A percentile compares a stretch with the other conserved stretches of the same genome.
These are phyloP conservation scores for Aegle marmelos DNA, from an alignment of 345 rosid genomes.

Conservation along the genomic window DNA sequence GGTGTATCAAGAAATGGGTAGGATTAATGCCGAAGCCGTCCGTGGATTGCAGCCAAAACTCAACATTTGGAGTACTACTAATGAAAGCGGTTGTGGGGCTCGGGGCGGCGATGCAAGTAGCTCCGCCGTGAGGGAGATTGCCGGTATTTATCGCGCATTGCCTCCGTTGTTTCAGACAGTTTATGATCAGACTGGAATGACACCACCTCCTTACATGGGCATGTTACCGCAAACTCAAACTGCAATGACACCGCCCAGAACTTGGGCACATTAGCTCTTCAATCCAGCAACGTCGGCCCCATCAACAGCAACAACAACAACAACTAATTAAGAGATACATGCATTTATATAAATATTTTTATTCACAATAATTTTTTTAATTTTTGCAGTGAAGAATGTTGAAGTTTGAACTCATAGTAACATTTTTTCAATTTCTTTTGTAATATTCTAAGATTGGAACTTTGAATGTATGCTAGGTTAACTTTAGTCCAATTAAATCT, in stretches of 20 bases:
- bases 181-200: conserved; percentile 78
- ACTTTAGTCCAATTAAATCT: not conserved
- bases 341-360: not conserved
- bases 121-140: conserved; percentile 57
- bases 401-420: not conserved
- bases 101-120: conserved; percentile 5
- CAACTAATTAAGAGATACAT: not conserved
- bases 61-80: conserved; percentile 58
- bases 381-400: not conserved
- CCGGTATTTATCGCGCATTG: conserved; percentile 64
- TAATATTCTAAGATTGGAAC: not conserved
- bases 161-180: conserved; percentile 76
- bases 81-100: conserved; percentile 16
- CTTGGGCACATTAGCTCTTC: conserved; percentile 35
- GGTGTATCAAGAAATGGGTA: conserved; percentile 53
- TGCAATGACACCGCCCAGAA: conserved; percentile 73
- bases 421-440: no score
- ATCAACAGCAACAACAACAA: not conserved
- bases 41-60: conserved; percentile 62
- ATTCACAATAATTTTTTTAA: no score
- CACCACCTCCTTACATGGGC: conserved; percentile 70
- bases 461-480: not conserved
- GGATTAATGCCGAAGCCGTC: conserved; percentile 53
- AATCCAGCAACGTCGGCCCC: not conserved
- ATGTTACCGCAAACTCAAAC: conserved; percentile 41